Base-by-base conservation (phyloP, 164 flowering plant genomes). In the Vitis rupestris region DNA sequence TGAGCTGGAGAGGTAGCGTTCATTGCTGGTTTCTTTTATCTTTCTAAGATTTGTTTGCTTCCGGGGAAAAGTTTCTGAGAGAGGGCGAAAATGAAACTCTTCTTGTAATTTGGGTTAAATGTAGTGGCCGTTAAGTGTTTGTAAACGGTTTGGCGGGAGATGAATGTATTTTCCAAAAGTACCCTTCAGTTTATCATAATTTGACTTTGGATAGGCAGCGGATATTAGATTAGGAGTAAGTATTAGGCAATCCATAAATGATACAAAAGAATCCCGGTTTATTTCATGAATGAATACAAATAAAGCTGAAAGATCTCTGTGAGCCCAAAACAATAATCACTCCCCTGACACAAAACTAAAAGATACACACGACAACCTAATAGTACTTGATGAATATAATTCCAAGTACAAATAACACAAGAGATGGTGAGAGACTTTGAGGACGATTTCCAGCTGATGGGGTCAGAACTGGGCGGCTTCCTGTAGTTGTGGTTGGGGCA, bases 361-460 rank as follows among this genome's bases (percentile, higher is more conserved):
- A 44, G 6, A 19, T 19, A 53, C 27, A 51, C 37, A 23, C 13
- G 65, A 15, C 70, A 48, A 13, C 29, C 69, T 74, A 79, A 30
- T 58, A 71, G 59, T 49, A 72, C 66, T 82, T 84, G 27, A 83
- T 17, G 68, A 70, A 59, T 44, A 77, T 17, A 63, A 68, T 51
- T 44, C 83, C 92, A 10, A 81, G 29, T 13, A 72, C 61, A 68
- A 75, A 55, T n/a, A 86, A 44, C 59, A 83, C 44, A 61, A 78
- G 57, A 62, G 72, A 62, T 52, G 85, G 76, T 13, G 83, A 75
- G 63, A 75, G 15, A 60, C 61, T 55, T 69, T 66, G 48, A 19
- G 84, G 77, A 29, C 76, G 67, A 29, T 16, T 56, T 30, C 88
- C 74, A 37, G 84, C 79, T 54, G 92, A 81, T 64, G 90, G 86